Evolutionary conservation across 129 eudicot species (phyloP).

Genomic region (Deinandra increscens): DNA sequence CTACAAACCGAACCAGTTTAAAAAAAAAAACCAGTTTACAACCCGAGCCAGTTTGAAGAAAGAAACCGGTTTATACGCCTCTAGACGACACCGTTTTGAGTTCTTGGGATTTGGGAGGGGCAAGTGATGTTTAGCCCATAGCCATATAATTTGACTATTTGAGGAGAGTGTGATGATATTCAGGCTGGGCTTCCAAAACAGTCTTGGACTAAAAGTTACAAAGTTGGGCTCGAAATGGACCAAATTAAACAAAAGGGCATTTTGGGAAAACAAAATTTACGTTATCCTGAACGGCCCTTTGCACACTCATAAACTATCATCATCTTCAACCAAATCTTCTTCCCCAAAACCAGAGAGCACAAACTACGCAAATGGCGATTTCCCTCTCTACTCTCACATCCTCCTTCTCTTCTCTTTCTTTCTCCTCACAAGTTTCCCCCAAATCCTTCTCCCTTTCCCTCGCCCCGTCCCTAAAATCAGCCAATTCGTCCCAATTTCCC

Average conservation of each 20-base stretch:
- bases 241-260: slow-evolving; percentile 28
- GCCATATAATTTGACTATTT: too few species aligned
- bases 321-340: slow-evolving; percentile 7
- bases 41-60: too few species aligned
- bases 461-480: slow-evolving; percentile 29
- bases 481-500: background rate
- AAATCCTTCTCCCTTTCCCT: slow-evolving; percentile 38
- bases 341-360: slow-evolving; percentile 10
- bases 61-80: too few species aligned
- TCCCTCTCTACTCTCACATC: slow-evolving; percentile 61
- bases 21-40: too few species aligned
- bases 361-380: slow-evolving; percentile 44
- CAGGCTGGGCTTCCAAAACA: too few species aligned
- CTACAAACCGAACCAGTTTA: too few species aligned
- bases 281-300: slow-evolving; percentile 23
- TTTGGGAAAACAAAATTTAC: slow-evolving; percentile 18
- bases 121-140: too few species aligned
- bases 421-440: slow-evolving; percentile 67
- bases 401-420: slow-evolving; percentile 69
- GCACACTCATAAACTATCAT: slow-evolving; percentile 20
- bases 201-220: too few species aligned
- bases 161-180: too few species aligned
- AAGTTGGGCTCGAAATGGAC: too few species aligned
- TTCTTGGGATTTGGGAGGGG: too few species aligned
- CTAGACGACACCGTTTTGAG: too few species aligned